Conservation (phyloP, 1,284 basidiomycete genomes). For the Puccinia novopanici region DNA sequence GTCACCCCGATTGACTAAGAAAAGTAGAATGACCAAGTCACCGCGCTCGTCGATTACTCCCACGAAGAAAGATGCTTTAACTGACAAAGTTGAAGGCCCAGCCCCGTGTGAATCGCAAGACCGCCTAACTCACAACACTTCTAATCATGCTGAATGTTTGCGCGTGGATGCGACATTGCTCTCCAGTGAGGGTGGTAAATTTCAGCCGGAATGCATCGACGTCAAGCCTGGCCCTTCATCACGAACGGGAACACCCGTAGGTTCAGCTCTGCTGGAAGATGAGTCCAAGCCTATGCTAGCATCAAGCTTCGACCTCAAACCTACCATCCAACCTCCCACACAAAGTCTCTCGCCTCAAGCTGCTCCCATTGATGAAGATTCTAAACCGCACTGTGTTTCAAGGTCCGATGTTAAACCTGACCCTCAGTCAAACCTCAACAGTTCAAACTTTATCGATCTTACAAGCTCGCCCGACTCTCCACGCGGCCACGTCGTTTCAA, state of each 20-base stretch:
- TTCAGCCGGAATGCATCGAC: not conserved
- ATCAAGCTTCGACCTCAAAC: no score
- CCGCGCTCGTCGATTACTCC: no score
- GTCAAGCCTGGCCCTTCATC: no score
- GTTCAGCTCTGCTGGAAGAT: not conserved
- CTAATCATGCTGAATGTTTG: no score
- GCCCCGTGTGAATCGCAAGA: no score
- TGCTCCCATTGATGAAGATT: not conserved
- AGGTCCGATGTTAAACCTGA: no score
- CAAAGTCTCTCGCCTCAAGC: not conserved
- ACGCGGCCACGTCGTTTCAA: not conserved
- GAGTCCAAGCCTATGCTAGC: not conserved
- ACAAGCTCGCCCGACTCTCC: slow-evolving; percentile 10
- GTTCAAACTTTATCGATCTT: slow-evolving; percentile 12
- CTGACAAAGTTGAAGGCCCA: no score
- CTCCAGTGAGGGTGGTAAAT: not conserved
- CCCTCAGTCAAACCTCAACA: not conserved
- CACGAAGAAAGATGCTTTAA: no score
- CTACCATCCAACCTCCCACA: not conserved
- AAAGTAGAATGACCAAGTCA: no score
- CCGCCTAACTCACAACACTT: no score
- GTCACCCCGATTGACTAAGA: no score
- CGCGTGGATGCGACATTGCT: not conserved
- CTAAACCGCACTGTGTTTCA: not conserved
- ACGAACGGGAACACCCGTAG: not conserved